Evolutionary conservation across 2,329 filamentous ascomycete genomes (phyloP).

Genomic region (Epichloe brachyelytri): DNA sequence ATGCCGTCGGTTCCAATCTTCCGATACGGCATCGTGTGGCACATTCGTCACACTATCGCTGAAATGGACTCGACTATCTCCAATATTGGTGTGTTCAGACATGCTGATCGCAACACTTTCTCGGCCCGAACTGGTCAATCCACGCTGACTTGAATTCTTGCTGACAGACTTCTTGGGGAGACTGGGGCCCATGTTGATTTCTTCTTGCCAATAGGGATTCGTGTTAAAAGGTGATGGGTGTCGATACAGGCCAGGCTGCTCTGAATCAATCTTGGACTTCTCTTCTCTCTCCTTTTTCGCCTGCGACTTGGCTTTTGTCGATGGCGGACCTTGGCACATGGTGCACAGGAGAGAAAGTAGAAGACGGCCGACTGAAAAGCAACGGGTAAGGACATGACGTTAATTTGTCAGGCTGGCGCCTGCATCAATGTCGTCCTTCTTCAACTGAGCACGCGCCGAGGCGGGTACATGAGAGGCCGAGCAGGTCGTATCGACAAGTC

Average conservation of each 20-base stretch:
- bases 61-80: constrained; percentile 22
- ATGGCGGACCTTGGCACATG: constrained; percentile 60
- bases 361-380: constrained; percentile 66
- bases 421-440: constrained; percentile 4
- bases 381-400: constrained; percentile 34
- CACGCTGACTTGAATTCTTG: constrained; percentile 47
- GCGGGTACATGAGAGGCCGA: constrained; percentile 8
- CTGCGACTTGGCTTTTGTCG: constrained; percentile 55
- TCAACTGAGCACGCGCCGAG: constrained; percentile 4
- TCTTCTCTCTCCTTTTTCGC: constrained; percentile 55
- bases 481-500: not conserved
- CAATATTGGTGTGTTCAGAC: constrained; percentile 24
- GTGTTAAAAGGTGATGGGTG: constrained; percentile 76
- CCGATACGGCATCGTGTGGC: constrained; percentile 26
- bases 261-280: constrained; percentile 49
- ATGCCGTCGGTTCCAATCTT: constrained; percentile 57
- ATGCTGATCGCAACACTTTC: constrained; percentile 36
- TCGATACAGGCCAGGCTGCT: constrained; percentile 61
- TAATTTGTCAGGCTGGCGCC: constrained; percentile 2
- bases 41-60: constrained; percentile 17
- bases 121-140: constrained; percentile 43
- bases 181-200: constrained; percentile 70
- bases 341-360: constrained; percentile 65
- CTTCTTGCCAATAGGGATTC: constrained; percentile 79
- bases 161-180: constrained; percentile 49